These are phyloP conservation scores for Telfairia occidentalis DNA, from an alignment of 331 rosid species.

Conservation along the genomic window DNA sequence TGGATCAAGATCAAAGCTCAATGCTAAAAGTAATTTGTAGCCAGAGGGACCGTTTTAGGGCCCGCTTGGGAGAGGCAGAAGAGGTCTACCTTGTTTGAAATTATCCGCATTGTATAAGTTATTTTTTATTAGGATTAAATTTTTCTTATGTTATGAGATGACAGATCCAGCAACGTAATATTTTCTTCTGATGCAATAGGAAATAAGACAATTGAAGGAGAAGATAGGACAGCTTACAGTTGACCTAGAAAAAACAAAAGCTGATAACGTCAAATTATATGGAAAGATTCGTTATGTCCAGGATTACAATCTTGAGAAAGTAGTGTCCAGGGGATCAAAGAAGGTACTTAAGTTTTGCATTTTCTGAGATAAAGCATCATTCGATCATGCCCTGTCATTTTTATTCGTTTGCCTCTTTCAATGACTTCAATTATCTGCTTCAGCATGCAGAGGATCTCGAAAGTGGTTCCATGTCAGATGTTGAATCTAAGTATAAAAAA, in stretches of 20 bases:
- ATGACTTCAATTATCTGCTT: not conserved
- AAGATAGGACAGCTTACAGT: conserved; percentile 59
- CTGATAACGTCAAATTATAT: conserved; percentile 86
- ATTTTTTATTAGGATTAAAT: not conserved
- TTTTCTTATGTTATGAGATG: not conserved
- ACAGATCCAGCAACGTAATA: not conserved
- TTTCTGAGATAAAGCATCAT: not conserved
- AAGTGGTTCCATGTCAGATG: conserved; percentile 82
- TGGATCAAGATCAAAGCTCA: conserved; percentile 86
- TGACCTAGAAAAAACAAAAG: conserved; percentile 84
- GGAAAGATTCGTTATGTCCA: conserved; percentile 98
- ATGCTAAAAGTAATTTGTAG: conserved; percentile 96
- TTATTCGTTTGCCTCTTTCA: not conserved
- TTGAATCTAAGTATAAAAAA: conserved; percentile 95
- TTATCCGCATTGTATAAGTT: not conserved
- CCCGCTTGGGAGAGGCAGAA: conserved; percentile 84
- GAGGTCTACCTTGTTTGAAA: conserved; percentile 38
- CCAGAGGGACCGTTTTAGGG: conserved; percentile 89
- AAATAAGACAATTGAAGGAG: conserved; percentile 84
- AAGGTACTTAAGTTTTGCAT: conserved; percentile 38
- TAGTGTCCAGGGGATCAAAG: conserved; percentile 83
- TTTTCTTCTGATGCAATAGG: conserved; percentile 38
- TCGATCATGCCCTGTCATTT: not conserved
- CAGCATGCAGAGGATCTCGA: conserved; percentile 95
- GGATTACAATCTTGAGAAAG: conserved; percentile 87